A percentile compares a stretch with the other conserved stretches of the same genome.
These are phyloP conservation scores for Globisporangium paroecandrum DNA, from an alignment of 352 stramenopile genomes.

Conservation along the genomic window DNA sequence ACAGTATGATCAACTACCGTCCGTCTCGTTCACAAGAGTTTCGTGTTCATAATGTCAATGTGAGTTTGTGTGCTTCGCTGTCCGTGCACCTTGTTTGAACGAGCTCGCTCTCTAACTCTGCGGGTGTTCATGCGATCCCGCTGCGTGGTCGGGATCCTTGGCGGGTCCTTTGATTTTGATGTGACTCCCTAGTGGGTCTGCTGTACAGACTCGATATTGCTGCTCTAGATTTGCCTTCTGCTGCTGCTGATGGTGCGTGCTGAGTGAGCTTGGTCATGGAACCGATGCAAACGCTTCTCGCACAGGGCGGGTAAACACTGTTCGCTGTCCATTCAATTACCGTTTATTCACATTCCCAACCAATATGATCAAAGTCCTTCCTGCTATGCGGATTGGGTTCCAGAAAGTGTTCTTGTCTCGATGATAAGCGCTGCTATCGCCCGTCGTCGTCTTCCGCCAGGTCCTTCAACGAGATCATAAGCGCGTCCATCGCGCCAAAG, in stretches of 20 bases:
- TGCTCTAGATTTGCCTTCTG: neutral
- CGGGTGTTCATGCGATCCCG: neutral
- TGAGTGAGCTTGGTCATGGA: neutral
- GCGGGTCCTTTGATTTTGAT: neutral
- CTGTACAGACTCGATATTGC: neutral
- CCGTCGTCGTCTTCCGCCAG: constrained; percentile 67
- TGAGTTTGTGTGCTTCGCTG: too few relatives aligned
- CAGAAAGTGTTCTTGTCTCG: neutral
- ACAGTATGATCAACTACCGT: too few relatives aligned
- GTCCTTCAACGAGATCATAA: constrained; percentile 33
- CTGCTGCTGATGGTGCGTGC: neutral
- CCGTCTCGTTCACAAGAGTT: too few relatives aligned
- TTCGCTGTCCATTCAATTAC: neutral
- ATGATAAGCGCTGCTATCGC: constrained; percentile 42
- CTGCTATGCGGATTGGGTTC: neutral
- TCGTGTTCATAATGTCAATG: too few relatives aligned
- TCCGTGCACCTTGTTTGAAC: neutral
- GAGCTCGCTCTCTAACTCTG: neutral
- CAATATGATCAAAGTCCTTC: neutral
- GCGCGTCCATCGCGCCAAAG: constrained; percentile 39
- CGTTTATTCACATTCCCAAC: neutral
- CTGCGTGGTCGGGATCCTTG: neutral
- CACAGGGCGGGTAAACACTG: neutral
- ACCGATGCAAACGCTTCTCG: neutral
- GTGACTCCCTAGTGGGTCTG: neutral